Evolutionary conservation across 2,329 filamentous ascomycete species (phyloP).

Genomic region (Sarocladium strictum): DNA sequence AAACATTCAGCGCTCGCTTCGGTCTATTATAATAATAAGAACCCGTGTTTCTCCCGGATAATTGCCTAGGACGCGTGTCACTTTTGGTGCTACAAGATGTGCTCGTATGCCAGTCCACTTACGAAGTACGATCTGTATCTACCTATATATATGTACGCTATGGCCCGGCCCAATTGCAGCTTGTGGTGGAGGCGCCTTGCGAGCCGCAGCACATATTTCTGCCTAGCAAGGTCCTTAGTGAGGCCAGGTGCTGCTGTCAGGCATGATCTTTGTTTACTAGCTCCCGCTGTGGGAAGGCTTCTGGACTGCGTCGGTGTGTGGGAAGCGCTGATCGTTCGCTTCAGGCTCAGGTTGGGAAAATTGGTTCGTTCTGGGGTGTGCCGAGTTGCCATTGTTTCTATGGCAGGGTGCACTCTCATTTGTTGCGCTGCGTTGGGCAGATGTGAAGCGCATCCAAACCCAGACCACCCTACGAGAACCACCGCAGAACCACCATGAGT

Average conservation of each 20-base stretch:
- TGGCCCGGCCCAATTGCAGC: neutral
- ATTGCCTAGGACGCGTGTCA: no score
- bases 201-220: neutral
- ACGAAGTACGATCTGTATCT: neutral
- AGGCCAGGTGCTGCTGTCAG: neutral
- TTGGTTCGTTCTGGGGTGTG: no score
- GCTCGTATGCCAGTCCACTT: neutral
- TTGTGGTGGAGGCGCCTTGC: neutral
- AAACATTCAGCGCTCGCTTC: neutral
- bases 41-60: neutral
- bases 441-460: no score
- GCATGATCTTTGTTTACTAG: neutral
- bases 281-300: constrained; percentile 1
- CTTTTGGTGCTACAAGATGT: no score
- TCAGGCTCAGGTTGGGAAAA: constrained; percentile 2
- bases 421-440: no score
- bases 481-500: no score
- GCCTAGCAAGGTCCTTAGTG: neutral
- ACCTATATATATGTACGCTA: neutral
- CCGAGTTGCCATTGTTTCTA: no score
- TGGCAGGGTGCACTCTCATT: no score
- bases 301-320: neutral
- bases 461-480: no score
- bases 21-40: neutral
- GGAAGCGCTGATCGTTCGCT: neutral